Evolutionary conservation across 129 eudicot genomes (phyloP).

Genomic region (Sambucus nigra): DNA sequence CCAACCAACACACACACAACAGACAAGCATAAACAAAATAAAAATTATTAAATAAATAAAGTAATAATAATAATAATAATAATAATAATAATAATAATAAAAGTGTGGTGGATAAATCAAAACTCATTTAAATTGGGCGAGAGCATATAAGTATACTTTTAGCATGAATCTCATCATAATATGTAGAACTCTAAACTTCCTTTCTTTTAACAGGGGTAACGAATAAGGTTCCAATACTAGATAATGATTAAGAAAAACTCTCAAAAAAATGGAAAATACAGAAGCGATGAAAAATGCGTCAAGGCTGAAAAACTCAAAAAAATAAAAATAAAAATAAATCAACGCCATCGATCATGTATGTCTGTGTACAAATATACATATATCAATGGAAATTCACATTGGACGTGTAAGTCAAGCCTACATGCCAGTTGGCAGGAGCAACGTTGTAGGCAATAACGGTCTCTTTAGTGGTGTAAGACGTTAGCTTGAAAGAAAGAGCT

Average conservation of each 20-base stretch:
- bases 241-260: neutral
- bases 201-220: neutral
- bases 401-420: conserved; percentile 59
- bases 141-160: too few species aligned
- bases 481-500: conserved; percentile 58
- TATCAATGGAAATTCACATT: conserved; percentile 44
- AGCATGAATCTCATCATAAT: neutral
- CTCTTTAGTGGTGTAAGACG: conserved; percentile 52
- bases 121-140: too few species aligned
- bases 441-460: conserved; percentile 64
- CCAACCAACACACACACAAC: too few species aligned
- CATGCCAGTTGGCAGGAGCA: conserved; percentile 70
- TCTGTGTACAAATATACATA: too few species aligned
- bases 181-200: neutral
- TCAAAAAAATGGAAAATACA: neutral
- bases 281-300: conserved; percentile 3
- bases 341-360: too few species aligned
- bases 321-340: neutral
- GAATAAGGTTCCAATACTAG: neutral
- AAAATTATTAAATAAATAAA: too few species aligned
- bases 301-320: neutral
- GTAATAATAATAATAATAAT: too few species aligned
- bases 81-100: too few species aligned
- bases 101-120: too few species aligned
- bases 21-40: too few species aligned